Conservation (phyloP, 148 eudicot species). For the Silene latifolia region DNA sequence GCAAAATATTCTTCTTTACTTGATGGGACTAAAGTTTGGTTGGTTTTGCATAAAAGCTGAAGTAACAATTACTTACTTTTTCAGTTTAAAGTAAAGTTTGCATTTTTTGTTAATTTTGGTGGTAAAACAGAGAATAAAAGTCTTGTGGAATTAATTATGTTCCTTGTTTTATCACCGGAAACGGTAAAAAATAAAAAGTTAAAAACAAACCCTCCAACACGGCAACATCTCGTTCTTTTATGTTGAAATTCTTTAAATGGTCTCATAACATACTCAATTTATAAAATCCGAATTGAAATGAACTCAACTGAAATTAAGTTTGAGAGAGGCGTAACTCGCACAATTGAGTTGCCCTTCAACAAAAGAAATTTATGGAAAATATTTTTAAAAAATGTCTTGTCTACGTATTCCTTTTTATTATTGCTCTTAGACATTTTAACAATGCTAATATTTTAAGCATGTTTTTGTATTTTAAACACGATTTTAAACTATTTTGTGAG, state of each 20-base stretch:
- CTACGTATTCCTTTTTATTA: too few species aligned
- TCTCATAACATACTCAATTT: too few species aligned
- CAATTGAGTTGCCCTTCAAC: background rate
- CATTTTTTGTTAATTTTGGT: constrained; percentile 5
- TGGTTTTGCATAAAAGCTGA: constrained; percentile 6
- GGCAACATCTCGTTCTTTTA: too few species aligned
- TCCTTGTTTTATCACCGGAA: constrained; percentile 1
- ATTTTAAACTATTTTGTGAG: background rate
- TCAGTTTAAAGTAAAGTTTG: constrained; percentile 23
- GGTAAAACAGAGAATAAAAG: background rate
- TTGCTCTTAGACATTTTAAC: background rate
- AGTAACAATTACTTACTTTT: constrained; percentile 21
- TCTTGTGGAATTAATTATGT: background rate
- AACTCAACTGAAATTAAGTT: too few species aligned
- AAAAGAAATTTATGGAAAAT: too few species aligned
- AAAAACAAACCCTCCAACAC: too few species aligned
- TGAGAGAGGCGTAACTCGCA: background rate
- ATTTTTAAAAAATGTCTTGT: background rate
- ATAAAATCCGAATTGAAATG: too few species aligned
- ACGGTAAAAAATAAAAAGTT: background rate
- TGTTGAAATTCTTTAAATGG: too few species aligned
- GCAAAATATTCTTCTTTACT: constrained; percentile 27
- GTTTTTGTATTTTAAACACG: too few species aligned
- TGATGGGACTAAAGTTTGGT: constrained; percentile 2
- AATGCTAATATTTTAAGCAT: background rate